phyloP scores from a whole-genome alignment of 345 rosid species.

The Pistacia vera region DNA sequence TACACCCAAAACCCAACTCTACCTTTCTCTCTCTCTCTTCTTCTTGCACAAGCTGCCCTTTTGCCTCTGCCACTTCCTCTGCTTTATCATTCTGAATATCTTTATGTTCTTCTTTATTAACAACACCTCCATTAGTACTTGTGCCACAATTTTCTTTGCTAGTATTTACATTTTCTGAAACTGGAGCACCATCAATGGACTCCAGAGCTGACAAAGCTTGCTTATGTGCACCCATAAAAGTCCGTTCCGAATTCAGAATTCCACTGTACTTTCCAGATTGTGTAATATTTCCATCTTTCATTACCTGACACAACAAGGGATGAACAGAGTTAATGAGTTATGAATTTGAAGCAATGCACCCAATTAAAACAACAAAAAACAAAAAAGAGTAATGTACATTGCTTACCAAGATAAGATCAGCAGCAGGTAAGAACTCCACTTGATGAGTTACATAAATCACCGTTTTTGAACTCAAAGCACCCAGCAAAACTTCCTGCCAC shows the following conservation, averaged over 20 bases:
- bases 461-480: slow-evolving; percentile 51
- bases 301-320: slow-evolving; percentile 48
- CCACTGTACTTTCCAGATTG: slow-evolving; percentile 77
- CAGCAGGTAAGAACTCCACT: slow-evolving; percentile 77
- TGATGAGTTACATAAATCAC: slow-evolving; percentile 86
- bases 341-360: background rate
- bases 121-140: slow-evolving; percentile 20
- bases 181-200: slow-evolving; percentile 36
- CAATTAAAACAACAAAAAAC: background rate
- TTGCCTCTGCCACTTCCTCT: slow-evolving; percentile 35
- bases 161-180: slow-evolving; percentile 27
- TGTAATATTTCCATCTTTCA: slow-evolving; percentile 77
- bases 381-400: slow-evolving; percentile 2
- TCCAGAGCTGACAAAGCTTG: slow-evolving; percentile 60
- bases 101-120: slow-evolving; percentile 33
- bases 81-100: slow-evolving; percentile 34
- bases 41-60: slow-evolving; percentile 71
- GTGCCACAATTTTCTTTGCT: slow-evolving; percentile 25
- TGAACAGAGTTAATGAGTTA: background rate
- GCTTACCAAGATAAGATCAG: slow-evolving; percentile 76
- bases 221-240: slow-evolving; percentile 75
- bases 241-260: slow-evolving; percentile 62
- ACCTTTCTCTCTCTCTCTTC: slow-evolving; percentile 90
- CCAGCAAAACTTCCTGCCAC: slow-evolving; percentile 65
- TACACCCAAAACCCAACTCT: slow-evolving; percentile 62